phyloP scores from a whole-genome alignment of 2,329 filamentous ascomycete genomes.

The Aureobasidium melanogenum region DNA sequence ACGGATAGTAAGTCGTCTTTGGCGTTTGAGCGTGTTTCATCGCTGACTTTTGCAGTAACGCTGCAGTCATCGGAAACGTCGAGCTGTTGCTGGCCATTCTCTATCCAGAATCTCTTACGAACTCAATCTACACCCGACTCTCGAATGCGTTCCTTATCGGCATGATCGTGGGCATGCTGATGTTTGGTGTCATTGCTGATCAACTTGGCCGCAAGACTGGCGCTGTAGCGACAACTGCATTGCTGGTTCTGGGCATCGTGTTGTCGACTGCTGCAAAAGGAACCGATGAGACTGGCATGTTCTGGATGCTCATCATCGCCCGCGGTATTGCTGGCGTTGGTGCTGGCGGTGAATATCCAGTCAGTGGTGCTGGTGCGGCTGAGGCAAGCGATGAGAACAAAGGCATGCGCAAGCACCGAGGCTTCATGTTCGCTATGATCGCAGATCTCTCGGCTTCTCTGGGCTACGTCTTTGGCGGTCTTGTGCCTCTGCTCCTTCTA shows the following conservation, averaged over 20 bases:
- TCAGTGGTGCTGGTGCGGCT: conserved; percentile 39
- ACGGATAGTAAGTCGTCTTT: conserved; percentile 22
- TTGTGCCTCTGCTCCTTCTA: conserved; percentile 39
- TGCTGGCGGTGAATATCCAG: conserved; percentile 44
- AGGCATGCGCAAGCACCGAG: conserved; percentile 37
- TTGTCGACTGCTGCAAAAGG: conserved; percentile 21
- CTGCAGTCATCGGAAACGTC: conserved; percentile 27
- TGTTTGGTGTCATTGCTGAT: conserved; percentile 26
- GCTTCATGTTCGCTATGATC: conserved; percentile 50
- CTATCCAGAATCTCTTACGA: conserved; percentile 25
- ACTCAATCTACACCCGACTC: conserved; percentile 23
- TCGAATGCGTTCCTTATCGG: conserved; percentile 29
- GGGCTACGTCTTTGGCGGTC: conserved; percentile 42
- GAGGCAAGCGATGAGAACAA: conserved; percentile 46
- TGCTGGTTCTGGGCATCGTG: conserved; percentile 26
- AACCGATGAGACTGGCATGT: conserved; percentile 24
- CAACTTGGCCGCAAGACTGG: conserved; percentile 27
- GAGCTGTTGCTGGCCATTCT: conserved; percentile 24
- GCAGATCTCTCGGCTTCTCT: conserved; percentile 43
- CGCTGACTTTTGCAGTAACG: conserved; percentile 17
- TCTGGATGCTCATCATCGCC: conserved; percentile 37
- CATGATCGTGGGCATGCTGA: conserved; percentile 28
- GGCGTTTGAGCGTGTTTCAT: background rate
- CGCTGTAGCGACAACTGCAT: conserved; percentile 25
- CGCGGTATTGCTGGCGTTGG: conserved; percentile 38